phyloP scores from a whole-genome alignment of 2,329 filamentous ascomycete species.

The Sclerotinia borealis region DNA sequence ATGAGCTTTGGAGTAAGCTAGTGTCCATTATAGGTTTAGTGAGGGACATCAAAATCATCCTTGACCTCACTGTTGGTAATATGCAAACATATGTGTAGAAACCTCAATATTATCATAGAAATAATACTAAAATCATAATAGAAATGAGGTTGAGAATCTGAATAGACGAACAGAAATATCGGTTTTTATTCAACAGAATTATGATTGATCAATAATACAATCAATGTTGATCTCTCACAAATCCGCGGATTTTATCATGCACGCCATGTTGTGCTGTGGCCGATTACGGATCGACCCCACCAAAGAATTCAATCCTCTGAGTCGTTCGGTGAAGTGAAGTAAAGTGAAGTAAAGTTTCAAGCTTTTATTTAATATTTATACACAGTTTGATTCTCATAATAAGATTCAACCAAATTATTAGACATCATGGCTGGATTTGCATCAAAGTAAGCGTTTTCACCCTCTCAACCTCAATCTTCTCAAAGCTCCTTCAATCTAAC shows the following conservation, averaged over 20 bases:
- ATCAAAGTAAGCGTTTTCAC: background rate
- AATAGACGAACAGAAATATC: background rate
- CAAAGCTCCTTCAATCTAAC: background rate
- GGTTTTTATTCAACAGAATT: background rate
- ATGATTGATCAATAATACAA: background rate
- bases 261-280: constrained; percentile 6
- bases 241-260: background rate
- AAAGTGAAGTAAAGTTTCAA: too few relatives aligned
- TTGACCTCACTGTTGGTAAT: background rate
- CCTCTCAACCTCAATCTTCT: background rate
- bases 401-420: background rate
- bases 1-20: background rate
- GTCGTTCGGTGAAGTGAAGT: constrained; percentile 17
- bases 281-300: constrained; percentile 26
- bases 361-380: background rate
- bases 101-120: background rate
- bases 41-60: background rate
- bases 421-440: constrained; percentile 6
- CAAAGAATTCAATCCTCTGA: constrained; percentile 20
- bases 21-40: constrained; percentile 3
- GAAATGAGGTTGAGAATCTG: background rate
- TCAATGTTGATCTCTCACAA: background rate
- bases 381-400: background rate
- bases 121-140: background rate
- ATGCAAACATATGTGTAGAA: background rate